These are phyloP conservation scores for Puccinia brachypodii DNA, from an alignment of 1,284 basidiomycete genomes.

Conservation along the genomic window DNA sequence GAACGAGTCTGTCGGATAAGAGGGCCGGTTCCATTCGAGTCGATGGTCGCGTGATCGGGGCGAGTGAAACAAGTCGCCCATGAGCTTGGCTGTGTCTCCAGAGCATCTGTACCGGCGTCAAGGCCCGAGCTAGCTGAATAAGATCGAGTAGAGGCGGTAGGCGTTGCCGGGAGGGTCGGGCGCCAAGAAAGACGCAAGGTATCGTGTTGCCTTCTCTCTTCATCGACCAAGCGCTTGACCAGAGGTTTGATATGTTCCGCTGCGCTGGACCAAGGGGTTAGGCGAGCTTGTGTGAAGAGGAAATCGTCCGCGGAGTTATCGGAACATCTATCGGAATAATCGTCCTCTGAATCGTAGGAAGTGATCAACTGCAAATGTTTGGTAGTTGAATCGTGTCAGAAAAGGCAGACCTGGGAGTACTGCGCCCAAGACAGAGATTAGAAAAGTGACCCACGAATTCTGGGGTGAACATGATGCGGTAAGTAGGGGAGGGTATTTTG, in stretches of 20 bases:
- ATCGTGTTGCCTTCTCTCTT: conserved; percentile 12
- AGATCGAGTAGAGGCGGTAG: neutral
- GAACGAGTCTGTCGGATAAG: conserved; percentile 13
- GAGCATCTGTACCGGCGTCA: neutral
- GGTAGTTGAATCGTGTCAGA: neutral
- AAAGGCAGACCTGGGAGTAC: neutral
- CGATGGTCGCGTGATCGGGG: neutral
- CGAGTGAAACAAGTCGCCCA: neutral
- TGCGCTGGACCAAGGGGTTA: conserved; percentile 6
- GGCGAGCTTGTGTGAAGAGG: neutral
- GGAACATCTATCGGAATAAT: conserved; percentile 5
- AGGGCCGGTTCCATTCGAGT: neutral
- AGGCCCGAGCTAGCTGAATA: neutral
- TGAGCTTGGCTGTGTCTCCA: conserved; percentile 7
- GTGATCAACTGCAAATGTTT: conserved; percentile 11
- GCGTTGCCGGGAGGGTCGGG: neutral
- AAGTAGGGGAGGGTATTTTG: conserved; percentile 25
- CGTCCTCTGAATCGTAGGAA: conserved; percentile 11
- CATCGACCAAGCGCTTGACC: conserved; percentile 6
- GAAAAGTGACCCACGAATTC: conserved; percentile 1
- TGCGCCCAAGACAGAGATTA: neutral
- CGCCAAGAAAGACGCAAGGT: conserved; percentile 14
- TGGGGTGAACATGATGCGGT: conserved; percentile 8
- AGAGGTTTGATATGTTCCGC: conserved; percentile 9
- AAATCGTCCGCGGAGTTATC: neutral